Conservation (phyloP, 768 basidiomycete species). For the Tephrocybe sp. region DNA sequence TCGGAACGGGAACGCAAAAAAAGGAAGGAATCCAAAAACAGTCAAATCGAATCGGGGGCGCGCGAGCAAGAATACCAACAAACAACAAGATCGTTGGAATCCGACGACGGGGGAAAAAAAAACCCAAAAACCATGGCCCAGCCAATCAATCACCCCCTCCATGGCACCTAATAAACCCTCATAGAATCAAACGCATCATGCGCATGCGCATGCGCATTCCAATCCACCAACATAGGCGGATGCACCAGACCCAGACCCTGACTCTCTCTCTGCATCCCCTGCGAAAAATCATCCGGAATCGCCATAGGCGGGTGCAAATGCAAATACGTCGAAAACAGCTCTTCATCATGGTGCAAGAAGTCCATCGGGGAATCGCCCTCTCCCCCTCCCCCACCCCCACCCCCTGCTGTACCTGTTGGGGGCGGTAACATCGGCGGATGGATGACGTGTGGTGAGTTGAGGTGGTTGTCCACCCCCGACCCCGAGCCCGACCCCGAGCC, state of each 20-base stretch:
- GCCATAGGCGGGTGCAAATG: conserved; percentile 48
- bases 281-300: conserved; percentile 31
- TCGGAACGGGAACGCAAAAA: background rate
- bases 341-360: conserved; percentile 67
- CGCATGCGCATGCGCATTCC: conserved; percentile 18
- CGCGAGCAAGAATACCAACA: no score
- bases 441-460: conserved; percentile 53
- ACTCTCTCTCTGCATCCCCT: conserved; percentile 7
- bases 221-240: conserved; percentile 25
- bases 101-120: no score
- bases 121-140: no score
- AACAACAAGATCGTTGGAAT: background rate
- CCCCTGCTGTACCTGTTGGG: no score
- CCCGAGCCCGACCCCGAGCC: no score
- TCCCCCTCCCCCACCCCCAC: no score
- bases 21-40: conserved; percentile 10
- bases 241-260: conserved; percentile 16
- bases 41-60: conserved; percentile 25
- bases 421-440: conserved; percentile 71
- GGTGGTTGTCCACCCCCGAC: no score
- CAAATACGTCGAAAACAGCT: conserved; percentile 49
- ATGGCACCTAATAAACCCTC: conserved; percentile 24
- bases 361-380: conserved; percentile 72
- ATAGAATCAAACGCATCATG: conserved; percentile 22
- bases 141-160: no score